A percentile compares a stretch with the other conserved stretches of the same genome.
These are phyloP conservation scores for Termitomyces sp. DNA, from an alignment of 768 basidiomycete genomes.

Conservation along the genomic window DNA sequence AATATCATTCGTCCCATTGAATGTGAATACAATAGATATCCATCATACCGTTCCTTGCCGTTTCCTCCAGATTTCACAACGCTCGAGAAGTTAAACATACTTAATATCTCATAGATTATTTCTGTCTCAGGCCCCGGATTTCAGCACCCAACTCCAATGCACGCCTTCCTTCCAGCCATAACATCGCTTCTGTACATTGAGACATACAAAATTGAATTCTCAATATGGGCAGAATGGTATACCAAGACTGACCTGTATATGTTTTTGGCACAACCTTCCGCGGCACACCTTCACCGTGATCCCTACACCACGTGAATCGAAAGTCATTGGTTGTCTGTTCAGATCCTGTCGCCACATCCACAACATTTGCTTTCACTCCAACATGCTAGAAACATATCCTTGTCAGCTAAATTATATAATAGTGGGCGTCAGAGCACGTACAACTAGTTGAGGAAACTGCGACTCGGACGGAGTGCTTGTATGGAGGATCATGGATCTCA, in stretches of 20 bases:
- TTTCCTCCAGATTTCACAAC: no score
- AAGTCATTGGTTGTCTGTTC: conserved; percentile 75
- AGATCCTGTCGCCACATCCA: conserved; percentile 60
- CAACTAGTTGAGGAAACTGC: conserved; percentile 52
- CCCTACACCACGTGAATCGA: conserved; percentile 66
- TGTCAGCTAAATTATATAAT: not conserved
- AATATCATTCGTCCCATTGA: no score
- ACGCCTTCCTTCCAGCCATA: conserved; percentile 77
- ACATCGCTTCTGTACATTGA: conserved; percentile 67
- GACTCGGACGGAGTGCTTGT: conserved; percentile 36
- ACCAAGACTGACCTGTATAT: conserved; percentile 53
- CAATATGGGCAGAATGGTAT: not conserved
- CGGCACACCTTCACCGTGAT: conserved; percentile 29
- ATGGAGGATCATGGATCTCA: conserved; percentile 69
- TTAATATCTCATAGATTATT: not conserved
- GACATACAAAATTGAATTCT: conserved; percentile 5
- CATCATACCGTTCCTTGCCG: no score
- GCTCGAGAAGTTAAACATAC: no score
- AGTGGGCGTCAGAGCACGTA: conserved; percentile 30
- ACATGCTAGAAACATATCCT: conserved; percentile 50
- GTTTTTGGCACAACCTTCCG: conserved; percentile 64
- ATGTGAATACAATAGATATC: no score
- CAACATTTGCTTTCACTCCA: conserved; percentile 67
- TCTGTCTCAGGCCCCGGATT: conserved; percentile 36
- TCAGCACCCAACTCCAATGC: conserved; percentile 68